Conservation (phyloP, 768 basidiomycete genomes). For the Serendipita sp. region DNA sequence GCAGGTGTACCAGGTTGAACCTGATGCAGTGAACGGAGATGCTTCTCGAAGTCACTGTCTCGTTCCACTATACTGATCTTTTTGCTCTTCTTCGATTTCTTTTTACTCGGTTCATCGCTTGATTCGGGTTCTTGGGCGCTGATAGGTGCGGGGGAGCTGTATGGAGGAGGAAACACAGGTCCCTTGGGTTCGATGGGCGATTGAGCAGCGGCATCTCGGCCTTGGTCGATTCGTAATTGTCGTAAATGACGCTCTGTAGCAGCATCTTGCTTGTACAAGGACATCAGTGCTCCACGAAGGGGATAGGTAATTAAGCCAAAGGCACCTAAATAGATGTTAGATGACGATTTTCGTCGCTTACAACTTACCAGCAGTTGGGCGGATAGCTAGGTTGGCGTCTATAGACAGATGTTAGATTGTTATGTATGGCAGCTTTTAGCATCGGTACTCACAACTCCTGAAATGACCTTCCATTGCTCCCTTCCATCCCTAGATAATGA, state of each 20-base stretch:
- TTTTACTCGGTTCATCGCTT: not conserved
- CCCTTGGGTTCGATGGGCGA: slow-evolving; percentile 22
- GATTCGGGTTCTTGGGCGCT: not conserved
- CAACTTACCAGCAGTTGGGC: slow-evolving; percentile 17
- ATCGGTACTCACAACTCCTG: slow-evolving; percentile 18
- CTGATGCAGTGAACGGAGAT: not conserved
- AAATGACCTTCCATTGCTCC: slow-evolving; percentile 23
- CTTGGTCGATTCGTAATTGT: slow-evolving; percentile 20
- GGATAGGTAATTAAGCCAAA: slow-evolving; percentile 21
- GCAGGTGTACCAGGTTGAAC: not conserved
- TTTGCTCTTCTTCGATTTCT: not conserved
- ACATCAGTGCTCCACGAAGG: slow-evolving; percentile 24
- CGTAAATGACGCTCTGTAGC: slow-evolving; percentile 21
- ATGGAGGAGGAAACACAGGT: slow-evolving; percentile 7
- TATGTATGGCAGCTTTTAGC: not conserved
- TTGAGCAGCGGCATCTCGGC: slow-evolving; percentile 19
- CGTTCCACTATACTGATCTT: not conserved
- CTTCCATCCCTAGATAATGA: slow-evolving; percentile 17
- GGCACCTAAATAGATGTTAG: not conserved
- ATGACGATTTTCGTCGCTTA: not conserved
- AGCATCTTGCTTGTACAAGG: slow-evolving; percentile 21
- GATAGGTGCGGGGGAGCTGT: not conserved
- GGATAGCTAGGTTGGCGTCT: slow-evolving; percentile 21
- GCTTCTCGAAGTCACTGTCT: not conserved
- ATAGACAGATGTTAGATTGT: not conserved